Evolutionary conservation across 495 filamentous ascomycete species (phyloP).

Genomic region (Talaromyces proteolyticus): DNA sequence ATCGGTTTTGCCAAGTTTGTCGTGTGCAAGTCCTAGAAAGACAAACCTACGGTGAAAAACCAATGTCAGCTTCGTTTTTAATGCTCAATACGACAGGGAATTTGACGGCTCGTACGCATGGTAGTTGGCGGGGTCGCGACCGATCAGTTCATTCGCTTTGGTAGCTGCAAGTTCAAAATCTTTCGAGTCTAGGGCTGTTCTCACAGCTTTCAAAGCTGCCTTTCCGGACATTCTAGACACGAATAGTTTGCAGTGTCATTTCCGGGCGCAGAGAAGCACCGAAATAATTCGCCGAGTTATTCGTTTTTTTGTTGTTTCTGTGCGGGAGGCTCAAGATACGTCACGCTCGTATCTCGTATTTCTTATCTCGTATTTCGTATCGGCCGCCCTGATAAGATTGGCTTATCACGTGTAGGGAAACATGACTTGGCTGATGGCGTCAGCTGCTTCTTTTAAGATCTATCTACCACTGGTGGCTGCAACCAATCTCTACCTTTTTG

Average conservation of each 20-base stretch:
- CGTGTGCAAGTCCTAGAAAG: conserved; percentile 74
- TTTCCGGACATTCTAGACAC: conserved; percentile 56
- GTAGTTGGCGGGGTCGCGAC: conserved; percentile 73
- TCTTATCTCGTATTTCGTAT: conserved; percentile 9
- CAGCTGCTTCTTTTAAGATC: not conserved
- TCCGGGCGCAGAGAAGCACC: conserved; percentile 14
- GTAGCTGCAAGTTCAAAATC: conserved; percentile 70
- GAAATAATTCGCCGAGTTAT: conserved; percentile 16
- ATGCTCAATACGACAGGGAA: not conserved
- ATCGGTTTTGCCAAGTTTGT: conserved; percentile 63
- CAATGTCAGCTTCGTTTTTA: conserved; percentile 8
- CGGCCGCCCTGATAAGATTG: not conserved
- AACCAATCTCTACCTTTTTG: not conserved
- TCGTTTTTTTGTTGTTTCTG: conserved; percentile 10
- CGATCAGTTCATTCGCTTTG: conserved; percentile 59
- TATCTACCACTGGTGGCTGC: too few relatives aligned
- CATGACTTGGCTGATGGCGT: not conserved
- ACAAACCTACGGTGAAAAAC: conserved; percentile 49
- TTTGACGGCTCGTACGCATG: conserved; percentile 53
- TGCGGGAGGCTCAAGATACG: conserved; percentile 1
- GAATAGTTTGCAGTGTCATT: conserved; percentile 8
- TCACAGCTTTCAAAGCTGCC: conserved; percentile 76
- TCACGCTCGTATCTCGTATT: conserved; percentile 4
- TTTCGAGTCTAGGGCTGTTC: conserved; percentile 68
- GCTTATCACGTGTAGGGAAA: not conserved